A percentile compares a stretch with the other conserved stretches of the same genome.
Conservation (phyloP, 257 asterid genomes). For the Solanum medicagineum region DNA sequence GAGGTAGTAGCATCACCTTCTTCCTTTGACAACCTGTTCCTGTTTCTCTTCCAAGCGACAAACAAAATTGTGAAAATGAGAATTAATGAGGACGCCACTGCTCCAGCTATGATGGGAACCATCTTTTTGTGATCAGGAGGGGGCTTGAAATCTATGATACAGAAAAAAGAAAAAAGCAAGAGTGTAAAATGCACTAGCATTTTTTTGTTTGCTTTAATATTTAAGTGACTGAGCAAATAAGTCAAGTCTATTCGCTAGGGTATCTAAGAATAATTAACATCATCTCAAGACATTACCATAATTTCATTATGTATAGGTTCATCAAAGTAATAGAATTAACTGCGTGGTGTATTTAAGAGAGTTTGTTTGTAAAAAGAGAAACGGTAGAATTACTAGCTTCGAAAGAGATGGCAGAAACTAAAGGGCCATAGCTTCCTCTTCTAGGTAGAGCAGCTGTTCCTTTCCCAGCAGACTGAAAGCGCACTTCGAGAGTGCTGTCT, state of each 20-base stretch:
- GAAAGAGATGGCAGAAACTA: conserved; percentile 23
- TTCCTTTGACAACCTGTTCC: neutral
- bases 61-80: neutral
- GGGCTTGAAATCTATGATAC: neutral
- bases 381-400: neutral
- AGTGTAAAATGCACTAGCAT: neutral
- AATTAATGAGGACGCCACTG: neutral
- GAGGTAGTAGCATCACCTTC: neutral
- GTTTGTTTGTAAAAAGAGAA: neutral
- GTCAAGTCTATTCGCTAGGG: too few relatives aligned
- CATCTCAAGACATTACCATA: too few relatives aligned
- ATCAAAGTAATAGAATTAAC: neutral
- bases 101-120: neutral
- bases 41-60: neutral
- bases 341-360: neutral
- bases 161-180: neutral
- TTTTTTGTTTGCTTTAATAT: too few relatives aligned
- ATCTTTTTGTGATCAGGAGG: neutral
- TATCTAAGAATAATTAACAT: too few relatives aligned
- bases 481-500: conserved; percentile 12
- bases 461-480: conserved; percentile 23
- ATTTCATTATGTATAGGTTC: too few relatives aligned
- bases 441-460: conserved; percentile 9
- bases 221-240: too few relatives aligned
- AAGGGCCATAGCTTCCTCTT: conserved; percentile 20